phyloP scores from a whole-genome alignment of 2,329 filamentous ascomycete genomes.

The Paecilomyces formosus region DNA sequence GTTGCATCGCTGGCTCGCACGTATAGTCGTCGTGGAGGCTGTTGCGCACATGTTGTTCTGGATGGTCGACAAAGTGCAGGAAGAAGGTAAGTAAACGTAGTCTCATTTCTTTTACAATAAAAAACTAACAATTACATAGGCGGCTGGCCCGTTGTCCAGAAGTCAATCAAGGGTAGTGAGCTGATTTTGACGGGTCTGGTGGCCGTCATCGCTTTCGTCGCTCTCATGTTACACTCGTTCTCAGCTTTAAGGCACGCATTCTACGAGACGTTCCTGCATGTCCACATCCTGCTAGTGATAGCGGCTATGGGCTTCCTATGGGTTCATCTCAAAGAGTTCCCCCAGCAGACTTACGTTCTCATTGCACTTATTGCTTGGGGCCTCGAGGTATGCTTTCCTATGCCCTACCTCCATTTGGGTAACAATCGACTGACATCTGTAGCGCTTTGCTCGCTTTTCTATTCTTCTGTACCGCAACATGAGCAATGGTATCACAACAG shows the following conservation, averaged over 20 bases:
- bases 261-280: slow-evolving; percentile 90
- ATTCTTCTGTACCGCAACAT: slow-evolving; percentile 61
- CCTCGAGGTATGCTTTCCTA: slow-evolving; percentile 44
- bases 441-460: slow-evolving; percentile 54
- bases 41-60: slow-evolving; percentile 63
- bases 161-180: slow-evolving; percentile 19
- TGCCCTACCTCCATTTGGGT: not conserved
- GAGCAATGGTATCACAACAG: slow-evolving; percentile 52
- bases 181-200: slow-evolving; percentile 38
- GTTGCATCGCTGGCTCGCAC: slow-evolving; percentile 72
- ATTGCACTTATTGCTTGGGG: slow-evolving; percentile 71
- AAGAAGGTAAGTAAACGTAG: slow-evolving; percentile 41
- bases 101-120: slow-evolving; percentile 10
- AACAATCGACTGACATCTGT: slow-evolving; percentile 5
- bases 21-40: slow-evolving; percentile 60
- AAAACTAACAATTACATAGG: slow-evolving; percentile 44
- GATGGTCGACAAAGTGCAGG: slow-evolving; percentile 59
- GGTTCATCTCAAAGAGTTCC: slow-evolving; percentile 65
- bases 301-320: slow-evolving; percentile 64
- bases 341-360: slow-evolving; percentile 68
- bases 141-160: slow-evolving; percentile 29
- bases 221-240: slow-evolving; percentile 62
- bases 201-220: slow-evolving; percentile 48
- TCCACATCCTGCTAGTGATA: slow-evolving; percentile 70
- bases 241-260: slow-evolving; percentile 86